A percentile compares a stretch with the other conserved stretches of the same genome.
Conservation (phyloP, 1,284 basidiomycete genomes). For the Anthracocystis setariae region DNA sequence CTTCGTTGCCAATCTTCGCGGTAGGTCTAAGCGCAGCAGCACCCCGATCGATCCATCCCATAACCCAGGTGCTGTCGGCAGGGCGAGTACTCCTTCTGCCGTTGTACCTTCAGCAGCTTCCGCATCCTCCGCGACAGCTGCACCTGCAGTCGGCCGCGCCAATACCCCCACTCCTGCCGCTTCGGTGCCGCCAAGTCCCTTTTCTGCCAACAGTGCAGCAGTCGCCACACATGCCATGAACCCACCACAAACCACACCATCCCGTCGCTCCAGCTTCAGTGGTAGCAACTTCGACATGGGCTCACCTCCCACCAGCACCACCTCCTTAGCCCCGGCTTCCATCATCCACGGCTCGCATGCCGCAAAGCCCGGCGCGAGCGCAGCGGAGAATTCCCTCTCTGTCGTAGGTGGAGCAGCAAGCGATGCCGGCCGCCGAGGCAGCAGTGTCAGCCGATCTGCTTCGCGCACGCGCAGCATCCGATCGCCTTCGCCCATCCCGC, state of each 20-base stretch:
- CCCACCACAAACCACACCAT: conserved; percentile 60
- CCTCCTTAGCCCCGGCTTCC: conserved; percentile 51
- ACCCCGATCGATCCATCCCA: conserved; percentile 54
- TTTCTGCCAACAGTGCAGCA: conserved; percentile 36
- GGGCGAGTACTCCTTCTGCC: conserved; percentile 36
- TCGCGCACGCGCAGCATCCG: conserved; percentile 56
- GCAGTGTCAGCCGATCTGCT: conserved; percentile 51
- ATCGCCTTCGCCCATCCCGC: conserved; percentile 69
- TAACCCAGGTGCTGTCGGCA: conserved; percentile 18
- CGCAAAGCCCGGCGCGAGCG: conserved; percentile 12
- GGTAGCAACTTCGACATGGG: conserved; percentile 57
- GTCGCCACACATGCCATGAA: conserved; percentile 55
- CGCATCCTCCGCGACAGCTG: conserved; percentile 20
- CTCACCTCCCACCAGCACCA: conserved; percentile 61
- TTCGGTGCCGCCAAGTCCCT: conserved; percentile 53
- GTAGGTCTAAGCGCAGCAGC: conserved; percentile 53
- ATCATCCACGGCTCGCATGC: conserved; percentile 25
- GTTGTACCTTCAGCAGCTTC: conserved; percentile 16
- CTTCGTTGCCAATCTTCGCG: conserved; percentile 49
- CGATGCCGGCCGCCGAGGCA: conserved; percentile 26
- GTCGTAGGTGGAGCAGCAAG: conserved; percentile 7
- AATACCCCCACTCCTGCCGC: conserved; percentile 47
- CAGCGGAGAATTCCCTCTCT: conserved; percentile 15
- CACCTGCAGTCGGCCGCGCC: conserved; percentile 26
- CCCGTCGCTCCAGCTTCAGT: conserved; percentile 62